Base-by-base conservation (phyloP, 192 early-diverging fungal genomes). In the Diversispora epigaea region DNA sequence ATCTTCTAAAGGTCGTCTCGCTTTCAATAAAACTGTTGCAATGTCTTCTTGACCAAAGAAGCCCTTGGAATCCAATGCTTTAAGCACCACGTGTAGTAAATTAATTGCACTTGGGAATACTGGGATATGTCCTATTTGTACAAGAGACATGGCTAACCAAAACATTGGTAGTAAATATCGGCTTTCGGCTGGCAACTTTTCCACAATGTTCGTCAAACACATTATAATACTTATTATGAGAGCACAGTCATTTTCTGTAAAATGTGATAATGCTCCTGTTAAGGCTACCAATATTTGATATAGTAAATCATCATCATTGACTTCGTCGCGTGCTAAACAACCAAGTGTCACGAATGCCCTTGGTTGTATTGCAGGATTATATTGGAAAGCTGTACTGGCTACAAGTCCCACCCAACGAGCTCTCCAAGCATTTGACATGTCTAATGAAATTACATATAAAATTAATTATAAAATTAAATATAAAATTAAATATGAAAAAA, bases 401-500 rank as follows among this genome's bases (percentile, higher is more conserved):
- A 97, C 91, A 66, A 98, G 81, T 45, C 93, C 89, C 83, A 96
- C 93, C 96, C 96, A 98, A 44, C 95, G 84, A 21, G 96, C 88
- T 65, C 94, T 93, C 89, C 95, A 95, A 39, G 82, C 84, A 76
- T 91, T 90, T 7, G 91, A 89, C 50, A 93, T 86, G 65, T 93
- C 93, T 91, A 80, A 6, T 68, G 75, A 2, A 25, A 14, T 68
- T 56, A 41, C 78, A 21, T 32, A 68, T 79, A 41, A 68, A 56
- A n/a, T n/a, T n/a, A 7, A 74, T n/a, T n/a, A n/a, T n/a, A 49
- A 47, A 52, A 14, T 68, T 56, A 41, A 81, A 21, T 32, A 68
- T 79, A 41, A 68, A 56, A n/a, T n/a, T n/a, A 7, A 74, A 21
- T 72, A 3, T n/a, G n/a, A 17, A 58, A 60, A 5, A 25, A 49